A percentile compares a stretch with the other conserved stretches of the same genome.
Evolutionary conservation across 73 alveolate genomes (phyloP).

Genomic region (Blepharisma stoltei): DNA sequence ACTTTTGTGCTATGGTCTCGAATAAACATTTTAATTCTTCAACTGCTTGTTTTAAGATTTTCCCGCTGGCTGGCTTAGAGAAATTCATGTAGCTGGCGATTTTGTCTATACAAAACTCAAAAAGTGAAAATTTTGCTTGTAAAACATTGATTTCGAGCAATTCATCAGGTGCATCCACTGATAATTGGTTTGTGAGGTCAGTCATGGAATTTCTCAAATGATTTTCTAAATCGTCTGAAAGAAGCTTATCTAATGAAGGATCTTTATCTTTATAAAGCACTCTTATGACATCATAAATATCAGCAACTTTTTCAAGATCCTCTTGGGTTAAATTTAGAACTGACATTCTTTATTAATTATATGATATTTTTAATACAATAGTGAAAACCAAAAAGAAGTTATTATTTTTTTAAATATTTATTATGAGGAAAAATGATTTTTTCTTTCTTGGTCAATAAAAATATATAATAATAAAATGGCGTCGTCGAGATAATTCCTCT

Average conservation of each 20-base stretch:
- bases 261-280: neutral
- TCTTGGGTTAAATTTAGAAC: neutral
- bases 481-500: too few relatives aligned
- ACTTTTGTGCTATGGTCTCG: too few relatives aligned
- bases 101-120: conserved; percentile 13
- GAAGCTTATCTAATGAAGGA: neutral
- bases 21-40: too few relatives aligned
- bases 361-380: too few relatives aligned
- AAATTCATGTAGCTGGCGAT: neutral
- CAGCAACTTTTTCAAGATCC: conserved; percentile 27
- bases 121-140: neutral
- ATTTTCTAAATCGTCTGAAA: conserved; percentile 26
- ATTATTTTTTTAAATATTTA: too few relatives aligned
- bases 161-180: neutral
- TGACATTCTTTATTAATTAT: too few relatives aligned
- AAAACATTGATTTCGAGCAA: neutral
- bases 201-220: conserved; percentile 9
- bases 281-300: conserved; percentile 1
- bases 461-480: too few relatives aligned
- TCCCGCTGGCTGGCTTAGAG: too few relatives aligned
- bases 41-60: too few relatives aligned
- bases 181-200: conserved; percentile 1
- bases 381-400: too few relatives aligned
- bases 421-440: too few relatives aligned
- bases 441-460: too few relatives aligned